Evolutionary conservation across 441 rosid species (phyloP).

Genomic region (Adansonia gregorii): DNA sequence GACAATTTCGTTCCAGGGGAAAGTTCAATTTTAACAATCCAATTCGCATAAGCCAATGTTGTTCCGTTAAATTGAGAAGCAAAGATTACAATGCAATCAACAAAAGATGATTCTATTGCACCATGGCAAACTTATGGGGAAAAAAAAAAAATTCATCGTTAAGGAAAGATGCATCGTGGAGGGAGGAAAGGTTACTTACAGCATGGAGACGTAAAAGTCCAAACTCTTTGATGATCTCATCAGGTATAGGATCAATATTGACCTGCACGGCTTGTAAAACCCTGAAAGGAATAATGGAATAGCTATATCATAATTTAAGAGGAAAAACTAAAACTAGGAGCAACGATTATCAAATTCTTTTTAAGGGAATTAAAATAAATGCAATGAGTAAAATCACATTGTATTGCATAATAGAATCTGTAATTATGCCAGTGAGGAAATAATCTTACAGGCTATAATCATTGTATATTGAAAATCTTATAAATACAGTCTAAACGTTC

Average conservation of each 20-base stretch:
- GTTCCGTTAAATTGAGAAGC: slow-evolving; percentile 8
- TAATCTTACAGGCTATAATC: neutral
- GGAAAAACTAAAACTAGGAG: slow-evolving; percentile 6
- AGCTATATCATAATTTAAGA: slow-evolving; percentile 7
- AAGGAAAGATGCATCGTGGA: neutral
- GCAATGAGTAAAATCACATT: slow-evolving; percentile 24
- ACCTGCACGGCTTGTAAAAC: slow-evolving; percentile 60
- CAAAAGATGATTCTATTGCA: slow-evolving; percentile 6
- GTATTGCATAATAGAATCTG: neutral
- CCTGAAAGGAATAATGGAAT: slow-evolving; percentile 46
- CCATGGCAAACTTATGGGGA: slow-evolving; percentile 8
- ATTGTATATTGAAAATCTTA: neutral
- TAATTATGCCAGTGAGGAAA: neutral
- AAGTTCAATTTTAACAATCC: neutral
- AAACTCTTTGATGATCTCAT: slow-evolving; percentile 64
- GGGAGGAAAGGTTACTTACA: slow-evolving; percentile 52
- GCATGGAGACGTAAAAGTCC: slow-evolving; percentile 70
- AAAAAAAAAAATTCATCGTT: neutral
- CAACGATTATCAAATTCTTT: slow-evolving; percentile 11
- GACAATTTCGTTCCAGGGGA: neutral
- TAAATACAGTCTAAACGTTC: neutral
- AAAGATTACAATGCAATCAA: slow-evolving; percentile 17
- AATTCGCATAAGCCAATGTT: slow-evolving; percentile 2
- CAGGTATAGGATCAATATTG: slow-evolving; percentile 80
- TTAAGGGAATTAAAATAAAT: neutral